Percentiles rank a stretch among this genome's conserved stretches.
phyloP scores from a whole-genome alignment of 495 filamentous ascomycete species.

The Penicillium simplicissimum region DNA sequence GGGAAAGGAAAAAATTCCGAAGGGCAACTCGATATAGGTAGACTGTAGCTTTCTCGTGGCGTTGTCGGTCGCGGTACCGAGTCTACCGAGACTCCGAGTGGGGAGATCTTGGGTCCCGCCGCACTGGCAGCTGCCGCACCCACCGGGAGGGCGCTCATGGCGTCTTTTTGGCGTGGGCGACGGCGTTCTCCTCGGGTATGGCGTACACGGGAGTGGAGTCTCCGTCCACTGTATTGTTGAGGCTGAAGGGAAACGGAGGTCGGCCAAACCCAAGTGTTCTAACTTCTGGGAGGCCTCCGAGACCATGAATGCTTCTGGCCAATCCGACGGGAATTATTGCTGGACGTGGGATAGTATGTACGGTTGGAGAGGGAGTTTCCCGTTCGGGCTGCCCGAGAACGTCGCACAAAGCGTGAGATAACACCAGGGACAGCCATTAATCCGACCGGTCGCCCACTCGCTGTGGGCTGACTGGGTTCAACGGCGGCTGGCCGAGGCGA shows the following conservation, averaged over 20 bases:
- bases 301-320: background rate
- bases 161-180: background rate
- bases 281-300: background rate
- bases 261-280: background rate
- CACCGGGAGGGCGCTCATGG: background rate
- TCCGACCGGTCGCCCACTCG: background rate
- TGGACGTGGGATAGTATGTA: background rate
- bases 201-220: background rate
- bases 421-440: background rate
- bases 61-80: background rate
- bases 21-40: background rate
- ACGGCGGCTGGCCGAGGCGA: background rate
- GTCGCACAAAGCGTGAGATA: background rate
- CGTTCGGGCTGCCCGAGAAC: background rate
- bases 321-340: background rate
- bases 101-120: background rate
- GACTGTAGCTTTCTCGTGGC: background rate
- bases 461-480: background rate
- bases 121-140: background rate
- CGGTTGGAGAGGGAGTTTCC: background rate
- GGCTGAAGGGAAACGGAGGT: background rate
- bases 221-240: background rate
- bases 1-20: background rate
- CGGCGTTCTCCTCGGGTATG: background rate
- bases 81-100: background rate